Conservation (phyloP, 306 rosid species). For the Cucurbita ficifolia region DNA sequence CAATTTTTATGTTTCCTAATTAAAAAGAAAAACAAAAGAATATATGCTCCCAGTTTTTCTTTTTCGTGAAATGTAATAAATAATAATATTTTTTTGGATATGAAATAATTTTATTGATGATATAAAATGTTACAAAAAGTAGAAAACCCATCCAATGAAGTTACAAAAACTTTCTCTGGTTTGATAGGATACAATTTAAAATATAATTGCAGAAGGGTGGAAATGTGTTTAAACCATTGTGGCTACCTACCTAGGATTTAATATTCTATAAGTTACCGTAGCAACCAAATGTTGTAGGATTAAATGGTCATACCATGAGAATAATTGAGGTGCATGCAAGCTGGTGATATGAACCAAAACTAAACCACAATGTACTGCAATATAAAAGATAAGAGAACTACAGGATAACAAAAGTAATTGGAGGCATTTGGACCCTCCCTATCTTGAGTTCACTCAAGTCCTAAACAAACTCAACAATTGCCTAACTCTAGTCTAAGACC, state of each 20-base stretch:
- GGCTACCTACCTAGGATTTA: no score
- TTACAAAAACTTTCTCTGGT: no score
- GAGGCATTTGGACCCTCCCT: neutral
- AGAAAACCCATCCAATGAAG: neutral
- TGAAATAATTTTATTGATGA: neutral
- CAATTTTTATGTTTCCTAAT: neutral
- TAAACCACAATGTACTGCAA: neutral
- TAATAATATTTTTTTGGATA: neutral
- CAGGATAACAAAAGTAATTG: neutral
- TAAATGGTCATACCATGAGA: no score
- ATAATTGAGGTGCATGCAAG: no score
- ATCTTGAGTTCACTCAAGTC: neutral
- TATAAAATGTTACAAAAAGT: neutral
- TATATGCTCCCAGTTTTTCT: neutral
- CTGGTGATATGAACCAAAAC: neutral
- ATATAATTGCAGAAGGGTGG: no score
- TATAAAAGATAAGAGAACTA: no score
- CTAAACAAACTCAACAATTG: neutral
- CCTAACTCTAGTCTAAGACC: neutral
- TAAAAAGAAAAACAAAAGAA: no score
- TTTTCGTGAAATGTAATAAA: neutral
- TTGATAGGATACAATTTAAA: no score
- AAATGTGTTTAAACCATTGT: no score
- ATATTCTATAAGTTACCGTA: no score
- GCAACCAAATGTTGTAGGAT: no score